Conservation (phyloP, 306 rosid species). For the Cyclanthera cordifolia region DNA sequence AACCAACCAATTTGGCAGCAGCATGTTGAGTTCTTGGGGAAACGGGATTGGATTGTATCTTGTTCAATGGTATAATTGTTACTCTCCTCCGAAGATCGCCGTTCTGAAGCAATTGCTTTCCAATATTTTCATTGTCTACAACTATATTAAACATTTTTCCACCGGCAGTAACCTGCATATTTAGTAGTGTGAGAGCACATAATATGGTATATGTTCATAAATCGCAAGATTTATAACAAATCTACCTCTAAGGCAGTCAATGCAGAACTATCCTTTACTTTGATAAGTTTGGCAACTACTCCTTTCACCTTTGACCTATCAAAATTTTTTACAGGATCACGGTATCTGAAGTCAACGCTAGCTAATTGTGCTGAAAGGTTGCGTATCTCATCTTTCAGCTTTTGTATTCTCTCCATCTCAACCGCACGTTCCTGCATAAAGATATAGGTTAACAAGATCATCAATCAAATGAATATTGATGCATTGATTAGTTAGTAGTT, state of each 20-base stretch:
- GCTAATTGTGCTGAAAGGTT: constrained; percentile 61
- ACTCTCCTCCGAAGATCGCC: constrained; percentile 86
- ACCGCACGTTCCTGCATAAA: constrained; percentile 49
- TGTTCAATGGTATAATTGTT: constrained; percentile 88
- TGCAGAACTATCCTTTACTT: constrained; percentile 68
- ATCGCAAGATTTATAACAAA: not conserved
- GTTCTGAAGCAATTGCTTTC: constrained; percentile 75
- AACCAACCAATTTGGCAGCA: constrained; percentile 57
- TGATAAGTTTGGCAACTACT: constrained; percentile 80
- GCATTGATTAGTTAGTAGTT: constrained; percentile 2
- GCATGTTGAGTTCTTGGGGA: constrained; percentile 48
- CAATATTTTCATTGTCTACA: constrained; percentile 82
- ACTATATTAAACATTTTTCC: constrained; percentile 89
- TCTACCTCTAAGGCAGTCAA: constrained; percentile 97
- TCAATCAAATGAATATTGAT: constrained; percentile 9
- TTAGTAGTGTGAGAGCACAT: constrained; percentile 9
- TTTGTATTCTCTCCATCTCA: constrained; percentile 60
- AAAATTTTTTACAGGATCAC: constrained; percentile 71
- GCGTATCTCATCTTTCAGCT: constrained; percentile 74
- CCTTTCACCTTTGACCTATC: constrained; percentile 93
- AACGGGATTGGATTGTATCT: constrained; percentile 52
- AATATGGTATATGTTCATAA: not conserved
- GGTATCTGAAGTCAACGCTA: constrained; percentile 59
- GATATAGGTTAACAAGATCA: constrained; percentile 13
- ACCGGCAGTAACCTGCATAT: constrained; percentile 79